Evolutionary conservation across 2,329 filamentous ascomycete species (phyloP), one percentile per base, ranked within the genome.

Genomic region (Cytospora leucostoma): DNA sequence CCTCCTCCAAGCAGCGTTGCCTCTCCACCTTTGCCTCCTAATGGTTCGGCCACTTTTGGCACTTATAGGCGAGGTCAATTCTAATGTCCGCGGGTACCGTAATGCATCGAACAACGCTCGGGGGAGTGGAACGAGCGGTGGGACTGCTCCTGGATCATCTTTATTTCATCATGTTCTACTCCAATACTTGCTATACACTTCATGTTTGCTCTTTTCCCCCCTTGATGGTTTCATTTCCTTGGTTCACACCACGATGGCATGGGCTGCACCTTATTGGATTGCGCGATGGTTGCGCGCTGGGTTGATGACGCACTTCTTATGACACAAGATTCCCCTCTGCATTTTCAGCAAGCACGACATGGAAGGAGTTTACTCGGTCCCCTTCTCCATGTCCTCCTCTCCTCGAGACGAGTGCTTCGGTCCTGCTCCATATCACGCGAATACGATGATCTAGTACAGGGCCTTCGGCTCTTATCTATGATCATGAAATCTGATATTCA

Each of bases 281-380:
- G 62, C 54, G 50, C 59, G 21, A 47, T 35, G 56, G 50, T 12
- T 49, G 27, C 33, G 49, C 54, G 54, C 54, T 35, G 59, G 60
- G 35, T 38, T 52, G 12, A 40, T 47, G 33, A 61, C 51, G 32
- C 58, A 55, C 58, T 21, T 61, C 51, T 61, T 37, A 38, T 58
- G 38, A 55, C 50, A 64, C 62, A 50, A 57, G 62, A 64, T 64
- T 64, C 54, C 62, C 62, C 59, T 51, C 37, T 57, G 49, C 55
- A 33, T 56, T 57, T 55, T 33, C 44, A 47, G 47, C 52, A 53
- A 57, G 50, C 54, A 60, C 57, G 54, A 58, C 58, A 66, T 52
- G 61, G 54, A 59, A 59, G 64, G 64, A 64, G 64, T 66, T 66
- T 21, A 57, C 34, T n/a, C 49, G 61, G 33, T 60, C 47, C 47